Evolutionary conservation across 164 flowering plant genomes (phyloP).

Genomic region (Berberis thunbergii): DNA sequence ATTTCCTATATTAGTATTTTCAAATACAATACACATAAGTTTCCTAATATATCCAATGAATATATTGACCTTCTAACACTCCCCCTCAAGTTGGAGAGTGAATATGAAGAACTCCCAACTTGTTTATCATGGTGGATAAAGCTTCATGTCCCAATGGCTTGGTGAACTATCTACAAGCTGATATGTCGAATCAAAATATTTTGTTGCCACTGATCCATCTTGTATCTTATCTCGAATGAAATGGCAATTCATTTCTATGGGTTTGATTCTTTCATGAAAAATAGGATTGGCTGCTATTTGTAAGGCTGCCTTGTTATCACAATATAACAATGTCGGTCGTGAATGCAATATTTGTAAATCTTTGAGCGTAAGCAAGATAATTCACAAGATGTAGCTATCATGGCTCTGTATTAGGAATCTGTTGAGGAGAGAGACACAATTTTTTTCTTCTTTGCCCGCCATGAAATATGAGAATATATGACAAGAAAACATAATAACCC

Average conservation of each 20-base stretch:
- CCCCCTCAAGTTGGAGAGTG: slow-evolving; percentile 8
- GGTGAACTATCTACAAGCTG: not conserved
- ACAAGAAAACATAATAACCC: not conserved
- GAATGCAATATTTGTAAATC: not conserved
- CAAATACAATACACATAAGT: too few relatives aligned
- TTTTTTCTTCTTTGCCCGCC: slow-evolving; percentile 2
- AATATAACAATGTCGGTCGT: not conserved
- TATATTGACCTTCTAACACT: not conserved
- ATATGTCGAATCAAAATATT: not conserved
- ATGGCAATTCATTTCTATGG: slow-evolving; percentile 2
- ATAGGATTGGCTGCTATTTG: slow-evolving; percentile 1
- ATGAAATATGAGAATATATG: not conserved
- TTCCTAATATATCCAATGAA: too few relatives aligned
- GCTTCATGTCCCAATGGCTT: slow-evolving; percentile 2
- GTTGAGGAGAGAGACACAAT: slow-evolving; percentile 2
- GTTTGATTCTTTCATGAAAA: slow-evolving; percentile 1
- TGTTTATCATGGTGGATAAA: not conserved
- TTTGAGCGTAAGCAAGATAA: not conserved
- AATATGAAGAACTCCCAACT: slow-evolving; percentile 5
- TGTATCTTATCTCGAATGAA: not conserved
- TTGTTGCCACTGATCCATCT: not conserved
- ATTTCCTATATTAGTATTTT: too few relatives aligned
- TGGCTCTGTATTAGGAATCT: slow-evolving; percentile 7
- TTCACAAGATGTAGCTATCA: slow-evolving; percentile 2
- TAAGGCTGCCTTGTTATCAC: not conserved